Evolutionary conservation across 2,329 filamentous ascomycete genomes (phyloP).

Genomic region (Colletotrichum nymphaeae): DNA sequence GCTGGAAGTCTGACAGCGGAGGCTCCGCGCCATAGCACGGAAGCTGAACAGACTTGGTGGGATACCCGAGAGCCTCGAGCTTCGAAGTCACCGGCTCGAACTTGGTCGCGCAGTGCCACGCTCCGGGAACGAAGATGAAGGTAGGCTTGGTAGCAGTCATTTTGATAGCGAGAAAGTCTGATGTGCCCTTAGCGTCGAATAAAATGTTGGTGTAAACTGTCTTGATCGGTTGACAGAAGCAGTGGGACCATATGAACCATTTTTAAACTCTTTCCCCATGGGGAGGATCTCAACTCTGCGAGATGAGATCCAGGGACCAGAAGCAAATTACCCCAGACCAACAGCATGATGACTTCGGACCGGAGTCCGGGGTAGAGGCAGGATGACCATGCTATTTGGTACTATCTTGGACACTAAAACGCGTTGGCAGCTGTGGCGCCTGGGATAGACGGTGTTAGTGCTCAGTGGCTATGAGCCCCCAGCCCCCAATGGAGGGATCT

Average conservation of each 20-base stretch:
- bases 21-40: constrained; percentile 9
- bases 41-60: constrained; percentile 1
- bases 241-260: background rate
- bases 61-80: constrained; percentile 13
- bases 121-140: constrained; percentile 58
- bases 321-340: background rate
- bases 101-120: constrained; percentile 53
- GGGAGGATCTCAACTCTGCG: background rate
- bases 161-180: background rate
- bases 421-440: background rate
- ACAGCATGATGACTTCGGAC: background rate
- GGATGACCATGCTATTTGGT: background rate
- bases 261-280: background rate
- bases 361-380: background rate
- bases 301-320: background rate
- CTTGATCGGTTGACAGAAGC: background rate
- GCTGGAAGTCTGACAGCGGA: constrained; percentile 7
- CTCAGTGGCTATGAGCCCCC: background rate
- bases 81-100: constrained; percentile 10
- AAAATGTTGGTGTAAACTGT: background rate
- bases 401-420: background rate
- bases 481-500: background rate
- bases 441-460: background rate
- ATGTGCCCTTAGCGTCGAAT: background rate
- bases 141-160: constrained; percentile 37